These are phyloP conservation scores for Aquilaria sinensis DNA, from an alignment of 345 rosid genomes.

Conservation along the genomic window DNA sequence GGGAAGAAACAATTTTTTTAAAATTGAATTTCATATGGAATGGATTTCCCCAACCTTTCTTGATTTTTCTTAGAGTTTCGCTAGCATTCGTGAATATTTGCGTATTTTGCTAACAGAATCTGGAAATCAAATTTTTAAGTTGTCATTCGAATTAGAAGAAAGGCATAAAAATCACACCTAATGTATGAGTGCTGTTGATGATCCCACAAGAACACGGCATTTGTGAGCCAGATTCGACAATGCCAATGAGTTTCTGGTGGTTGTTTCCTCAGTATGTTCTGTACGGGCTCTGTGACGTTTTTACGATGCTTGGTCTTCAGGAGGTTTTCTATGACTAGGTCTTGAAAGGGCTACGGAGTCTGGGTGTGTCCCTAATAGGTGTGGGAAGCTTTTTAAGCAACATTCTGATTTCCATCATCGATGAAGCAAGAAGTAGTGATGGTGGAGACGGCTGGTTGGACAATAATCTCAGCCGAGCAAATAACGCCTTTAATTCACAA, in stretches of 20 bases:
- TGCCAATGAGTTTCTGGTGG: slow-evolving; percentile 28
- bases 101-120: too few species aligned
- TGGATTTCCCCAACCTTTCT: too few species aligned
- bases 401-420: slow-evolving; percentile 22
- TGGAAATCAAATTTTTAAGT: too few species aligned
- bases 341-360: slow-evolving; percentile 22
- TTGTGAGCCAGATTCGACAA: slow-evolving; percentile 6
- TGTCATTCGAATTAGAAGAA: too few species aligned
- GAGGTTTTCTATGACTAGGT: slow-evolving; percentile 31
- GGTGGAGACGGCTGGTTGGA: slow-evolving; percentile 22
- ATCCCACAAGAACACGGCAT: slow-evolving; percentile 15
- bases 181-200: not conserved
- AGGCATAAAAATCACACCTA: too few species aligned
- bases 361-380: slow-evolving; percentile 24
- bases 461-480: slow-evolving; percentile 20
- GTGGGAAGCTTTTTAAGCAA: slow-evolving; percentile 30
- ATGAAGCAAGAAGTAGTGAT: slow-evolving; percentile 10
- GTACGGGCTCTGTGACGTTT: slow-evolving; percentile 21
- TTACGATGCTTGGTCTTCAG: slow-evolving; percentile 28
- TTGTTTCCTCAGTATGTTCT: slow-evolving; percentile 25
- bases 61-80: too few species aligned
- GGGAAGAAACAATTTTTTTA: too few species aligned
- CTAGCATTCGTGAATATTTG: too few species aligned
- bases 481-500: not conserved
- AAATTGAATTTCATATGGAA: too few species aligned